These are phyloP conservation scores for Pulveroboletus sp. DNA, from an alignment of 1,284 basidiomycete species.

Conservation along the genomic window DNA sequence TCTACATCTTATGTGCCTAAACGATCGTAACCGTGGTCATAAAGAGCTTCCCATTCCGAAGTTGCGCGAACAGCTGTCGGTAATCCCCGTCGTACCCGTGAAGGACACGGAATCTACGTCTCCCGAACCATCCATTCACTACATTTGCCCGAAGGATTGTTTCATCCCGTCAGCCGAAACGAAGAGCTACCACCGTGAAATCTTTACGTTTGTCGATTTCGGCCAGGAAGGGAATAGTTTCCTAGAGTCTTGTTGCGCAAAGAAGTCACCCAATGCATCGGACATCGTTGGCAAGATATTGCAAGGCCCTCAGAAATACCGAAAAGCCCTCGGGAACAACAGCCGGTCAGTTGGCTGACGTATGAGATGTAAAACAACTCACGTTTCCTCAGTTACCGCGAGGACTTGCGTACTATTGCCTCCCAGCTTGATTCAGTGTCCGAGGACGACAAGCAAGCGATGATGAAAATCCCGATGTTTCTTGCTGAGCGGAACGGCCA, in stretches of 20 bases:
- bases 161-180: slow-evolving; percentile 12
- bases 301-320: slow-evolving; percentile 16
- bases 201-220: slow-evolving; percentile 26
- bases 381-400: slow-evolving; percentile 21
- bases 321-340: not conserved
- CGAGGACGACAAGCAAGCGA: slow-evolving; percentile 4
- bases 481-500: slow-evolving; percentile 7
- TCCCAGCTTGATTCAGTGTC: slow-evolving; percentile 15
- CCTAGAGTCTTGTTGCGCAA: slow-evolving; percentile 21
- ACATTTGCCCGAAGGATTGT: slow-evolving; percentile 21
- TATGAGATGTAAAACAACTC: slow-evolving; percentile 1
- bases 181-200: slow-evolving; percentile 13
- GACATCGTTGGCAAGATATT: slow-evolving; percentile 21
- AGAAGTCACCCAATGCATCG: slow-evolving; percentile 18
- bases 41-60: slow-evolving; percentile 6
- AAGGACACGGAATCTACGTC: not conserved
- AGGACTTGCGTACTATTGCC: slow-evolving; percentile 23
- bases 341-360: slow-evolving; percentile 6
- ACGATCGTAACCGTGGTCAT: not conserved
- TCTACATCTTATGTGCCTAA: not conserved
- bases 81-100: slow-evolving; percentile 16
- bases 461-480: slow-evolving; percentile 22
- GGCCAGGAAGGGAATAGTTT: slow-evolving; percentile 19
- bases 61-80: slow-evolving; percentile 5
- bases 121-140: not conserved